phyloP scores from a whole-genome alignment of 345 rosid genomes.

The Arabidopsis thaliana region TAIR10.1 NC_003071.7:12848001-12848500 shows the following conservation, averaged over 20 bases:
- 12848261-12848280: slow-evolving; percentile 94
- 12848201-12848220: slow-evolving; percentile 96
- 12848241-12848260: slow-evolving; percentile 79
- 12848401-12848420: slow-evolving; percentile 84
- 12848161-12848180: slow-evolving; percentile 88
- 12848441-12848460: slow-evolving; percentile 75
- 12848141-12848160: slow-evolving; percentile 78
- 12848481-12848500: slow-evolving; percentile 44
- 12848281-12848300: slow-evolving; percentile 93
- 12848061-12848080: slow-evolving; percentile 85
- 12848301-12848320: slow-evolving; percentile 64
- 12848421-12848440: slow-evolving; percentile 64
- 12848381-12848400: slow-evolving; percentile 96
- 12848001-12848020: slow-evolving; percentile 64
- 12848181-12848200: slow-evolving; percentile 93
- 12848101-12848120: slow-evolving; percentile 91
- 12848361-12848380: slow-evolving; percentile 82
- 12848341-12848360: slow-evolving; percentile 89
- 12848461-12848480: slow-evolving; percentile 56
- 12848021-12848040: slow-evolving; percentile 63
- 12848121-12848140: slow-evolving; percentile 83
- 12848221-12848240: slow-evolving; percentile 89
- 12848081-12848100: slow-evolving; percentile 82
- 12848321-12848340: slow-evolving; percentile 70
- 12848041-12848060: slow-evolving; percentile 73